These are phyloP conservation scores for Ceratocystiopsis minuta DNA, from an alignment of 2,329 filamentous ascomycete species.

Conservation along the genomic window DNA sequence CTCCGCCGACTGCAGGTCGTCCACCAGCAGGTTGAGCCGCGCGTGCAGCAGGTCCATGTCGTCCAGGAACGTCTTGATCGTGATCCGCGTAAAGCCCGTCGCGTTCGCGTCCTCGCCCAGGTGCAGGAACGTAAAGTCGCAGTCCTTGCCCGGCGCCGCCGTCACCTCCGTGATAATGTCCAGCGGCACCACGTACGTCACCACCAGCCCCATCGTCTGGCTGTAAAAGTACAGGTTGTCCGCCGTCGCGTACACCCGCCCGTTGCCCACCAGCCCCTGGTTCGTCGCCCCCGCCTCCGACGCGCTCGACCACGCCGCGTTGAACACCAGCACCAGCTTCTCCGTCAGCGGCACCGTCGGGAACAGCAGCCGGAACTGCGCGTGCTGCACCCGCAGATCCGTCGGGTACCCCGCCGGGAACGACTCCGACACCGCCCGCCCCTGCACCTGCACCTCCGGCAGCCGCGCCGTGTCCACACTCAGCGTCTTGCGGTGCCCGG, in stretches of 20 bases:
- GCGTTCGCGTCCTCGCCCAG: slow-evolving; percentile 43
- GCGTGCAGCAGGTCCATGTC: slow-evolving; percentile 66
- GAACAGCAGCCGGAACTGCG: slow-evolving; percentile 85
- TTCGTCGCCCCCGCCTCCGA: slow-evolving; percentile 24
- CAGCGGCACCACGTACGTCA: slow-evolving; percentile 62
- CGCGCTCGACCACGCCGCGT: slow-evolving; percentile 61
- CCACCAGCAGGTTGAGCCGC: slow-evolving; percentile 70
- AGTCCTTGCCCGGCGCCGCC: slow-evolving; percentile 73
- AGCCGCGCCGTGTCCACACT: slow-evolving; percentile 23
- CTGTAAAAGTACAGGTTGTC: slow-evolving; percentile 92
- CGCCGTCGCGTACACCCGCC: slow-evolving; percentile 74
- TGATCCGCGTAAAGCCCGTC: slow-evolving; percentile 53
- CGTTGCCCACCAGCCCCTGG: slow-evolving; percentile 40
- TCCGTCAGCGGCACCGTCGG: slow-evolving; percentile 61
- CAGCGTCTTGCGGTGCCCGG: slow-evolving; percentile 25
- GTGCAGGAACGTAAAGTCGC: slow-evolving; percentile 83
- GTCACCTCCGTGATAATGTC: slow-evolving; percentile 74
- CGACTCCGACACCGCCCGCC: slow-evolving; percentile 29
- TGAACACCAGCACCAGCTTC: slow-evolving; percentile 78
- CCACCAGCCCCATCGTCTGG: slow-evolving; percentile 76
- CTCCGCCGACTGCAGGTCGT: slow-evolving; percentile 57
- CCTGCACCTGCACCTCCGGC: slow-evolving; percentile 8
- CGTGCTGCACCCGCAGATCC: slow-evolving; percentile 70
- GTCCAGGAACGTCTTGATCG: slow-evolving; percentile 85
- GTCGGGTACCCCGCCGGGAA: slow-evolving; percentile 65